Evolutionary conservation across 2,329 filamentous ascomycete species (phyloP).

Genomic region (Thielaviopsis euricoi): DNA sequence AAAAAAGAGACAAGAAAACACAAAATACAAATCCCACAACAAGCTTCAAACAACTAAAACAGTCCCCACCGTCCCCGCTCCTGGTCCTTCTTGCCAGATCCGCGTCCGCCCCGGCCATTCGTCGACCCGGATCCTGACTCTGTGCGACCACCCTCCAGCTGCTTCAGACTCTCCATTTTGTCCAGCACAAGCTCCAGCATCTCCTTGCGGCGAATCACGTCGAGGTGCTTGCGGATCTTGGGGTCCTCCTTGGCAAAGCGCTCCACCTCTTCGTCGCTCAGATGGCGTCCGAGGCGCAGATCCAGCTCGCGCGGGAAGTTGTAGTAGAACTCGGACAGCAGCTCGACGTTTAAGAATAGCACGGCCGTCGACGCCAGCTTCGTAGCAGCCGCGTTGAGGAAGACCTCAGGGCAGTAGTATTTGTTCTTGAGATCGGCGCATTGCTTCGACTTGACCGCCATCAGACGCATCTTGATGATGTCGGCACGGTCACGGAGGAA

Average conservation of each 20-base stretch:
- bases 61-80: conserved; percentile 32
- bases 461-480: conserved; percentile 75
- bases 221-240: conserved; percentile 74
- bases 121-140: neutral
- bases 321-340: conserved; percentile 94
- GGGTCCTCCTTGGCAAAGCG: conserved; percentile 85
- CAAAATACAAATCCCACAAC: neutral
- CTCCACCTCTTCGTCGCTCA: conserved; percentile 68
- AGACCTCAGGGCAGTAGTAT: conserved; percentile 92
- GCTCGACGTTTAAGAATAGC: conserved; percentile 90
- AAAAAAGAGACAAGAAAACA: neutral
- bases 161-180: conserved; percentile 85
- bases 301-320: conserved; percentile 92
- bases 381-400: conserved; percentile 90
- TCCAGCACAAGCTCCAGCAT: conserved; percentile 80
- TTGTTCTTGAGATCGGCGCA: conserved; percentile 75
- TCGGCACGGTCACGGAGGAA: conserved; percentile 87
- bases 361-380: conserved; percentile 92
- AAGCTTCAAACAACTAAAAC: conserved; percentile 22
- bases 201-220: conserved; percentile 84
- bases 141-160: conserved; percentile 49
- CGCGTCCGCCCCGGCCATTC: conserved; percentile 8
- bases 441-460: conserved; percentile 80
- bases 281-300: conserved; percentile 62
- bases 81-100: conserved; percentile 18